These are phyloP conservation scores for Zalaria sp. DNA, from an alignment of 2,329 filamentous ascomycete genomes.

Conservation along the genomic window DNA sequence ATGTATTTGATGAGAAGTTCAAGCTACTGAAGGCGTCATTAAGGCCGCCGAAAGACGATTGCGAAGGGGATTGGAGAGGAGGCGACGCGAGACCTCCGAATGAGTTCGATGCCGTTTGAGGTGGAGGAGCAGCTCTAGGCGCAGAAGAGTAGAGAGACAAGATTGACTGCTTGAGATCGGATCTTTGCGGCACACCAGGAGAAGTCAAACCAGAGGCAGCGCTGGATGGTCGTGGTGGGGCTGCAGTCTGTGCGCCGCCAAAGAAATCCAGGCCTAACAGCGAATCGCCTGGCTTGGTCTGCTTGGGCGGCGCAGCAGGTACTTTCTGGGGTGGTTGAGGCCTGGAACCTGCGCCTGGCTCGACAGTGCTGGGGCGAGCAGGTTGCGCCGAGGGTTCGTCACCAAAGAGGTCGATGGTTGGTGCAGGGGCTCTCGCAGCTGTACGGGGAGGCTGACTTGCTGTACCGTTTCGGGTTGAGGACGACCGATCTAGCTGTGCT, in stretches of 20 bases:
- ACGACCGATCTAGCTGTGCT: slow-evolving; percentile 50
- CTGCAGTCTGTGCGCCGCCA: slow-evolving; percentile 52
- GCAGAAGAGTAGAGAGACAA: slow-evolving; percentile 82
- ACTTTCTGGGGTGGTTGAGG: slow-evolving; percentile 26
- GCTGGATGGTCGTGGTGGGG: slow-evolving; percentile 66
- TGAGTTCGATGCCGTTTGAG: slow-evolving; percentile 30
- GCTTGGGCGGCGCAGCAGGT: slow-evolving; percentile 27
- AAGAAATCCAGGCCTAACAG: slow-evolving; percentile 88
- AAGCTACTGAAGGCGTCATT: slow-evolving; percentile 67
- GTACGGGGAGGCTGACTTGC: slow-evolving; percentile 5
- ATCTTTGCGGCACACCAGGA: slow-evolving; percentile 55
- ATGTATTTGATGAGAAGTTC: slow-evolving; percentile 35
- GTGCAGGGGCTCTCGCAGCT: slow-evolving; percentile 10
- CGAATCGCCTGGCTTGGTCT: slow-evolving; percentile 67
- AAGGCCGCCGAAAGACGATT: slow-evolving; percentile 46
- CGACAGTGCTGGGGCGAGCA: slow-evolving; percentile 57
- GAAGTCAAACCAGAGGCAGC: slow-evolving; percentile 50
- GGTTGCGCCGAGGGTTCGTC: slow-evolving; percentile 46
- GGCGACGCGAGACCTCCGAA: slow-evolving; percentile 57
- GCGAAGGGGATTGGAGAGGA: slow-evolving; percentile 26
- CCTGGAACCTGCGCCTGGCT: slow-evolving; percentile 55
- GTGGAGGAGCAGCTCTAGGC: slow-evolving; percentile 57
- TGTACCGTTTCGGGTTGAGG: slow-evolving; percentile 33
- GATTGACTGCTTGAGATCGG: slow-evolving; percentile 94
- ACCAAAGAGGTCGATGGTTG: slow-evolving; percentile 64